Evolutionary conservation across 2,329 filamentous ascomycete genomes (phyloP).

Genomic region (Nigrospora oryzae): DNA sequence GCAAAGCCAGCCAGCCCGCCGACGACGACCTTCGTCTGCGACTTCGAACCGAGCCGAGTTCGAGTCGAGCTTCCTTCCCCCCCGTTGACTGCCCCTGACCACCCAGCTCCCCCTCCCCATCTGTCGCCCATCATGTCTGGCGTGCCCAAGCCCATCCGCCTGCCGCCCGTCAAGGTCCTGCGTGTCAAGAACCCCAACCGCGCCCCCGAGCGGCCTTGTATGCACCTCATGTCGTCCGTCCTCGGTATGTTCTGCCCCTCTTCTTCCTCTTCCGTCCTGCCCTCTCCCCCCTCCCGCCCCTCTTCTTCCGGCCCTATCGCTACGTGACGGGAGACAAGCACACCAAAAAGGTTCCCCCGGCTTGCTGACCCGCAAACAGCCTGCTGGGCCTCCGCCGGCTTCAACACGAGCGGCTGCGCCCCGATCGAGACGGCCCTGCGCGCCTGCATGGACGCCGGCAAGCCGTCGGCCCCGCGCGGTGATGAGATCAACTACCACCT

Average conservation of each 20-base stretch:
- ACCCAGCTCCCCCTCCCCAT: neutral
- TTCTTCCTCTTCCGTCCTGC: neutral
- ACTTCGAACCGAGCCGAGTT: no score
- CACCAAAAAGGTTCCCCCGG: neutral
- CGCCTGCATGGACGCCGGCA: constrained; percentile 72
- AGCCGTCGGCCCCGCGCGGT: constrained; percentile 45
- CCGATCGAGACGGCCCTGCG: constrained; percentile 53
- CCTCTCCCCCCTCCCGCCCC: neutral
- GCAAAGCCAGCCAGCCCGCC: no score
- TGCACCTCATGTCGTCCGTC: constrained; percentile 48
- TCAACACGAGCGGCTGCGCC: constrained; percentile 51
- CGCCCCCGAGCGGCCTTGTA: constrained; percentile 41
- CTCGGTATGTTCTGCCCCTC: constrained; percentile 31
- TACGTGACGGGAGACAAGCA: neutral
- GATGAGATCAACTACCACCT: constrained; percentile 91
- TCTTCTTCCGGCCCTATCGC: neutral
- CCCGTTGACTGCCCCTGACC: no score
- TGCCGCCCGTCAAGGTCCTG: constrained; percentile 47
- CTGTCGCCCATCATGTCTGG: constrained; percentile 28
- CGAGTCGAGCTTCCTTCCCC: no score
- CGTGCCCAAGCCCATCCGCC: constrained; percentile 42
- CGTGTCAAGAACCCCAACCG: constrained; percentile 46
- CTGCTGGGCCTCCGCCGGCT: constrained; percentile 77
- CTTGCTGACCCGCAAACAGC: constrained; percentile 35
- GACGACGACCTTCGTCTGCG: no score